Percentiles rank a stretch among this genome's conserved stretches.
Evolutionary conservation across 2,329 filamentous ascomycete genomes (phyloP).

Genomic region (Monosporascus sp.): DNA sequence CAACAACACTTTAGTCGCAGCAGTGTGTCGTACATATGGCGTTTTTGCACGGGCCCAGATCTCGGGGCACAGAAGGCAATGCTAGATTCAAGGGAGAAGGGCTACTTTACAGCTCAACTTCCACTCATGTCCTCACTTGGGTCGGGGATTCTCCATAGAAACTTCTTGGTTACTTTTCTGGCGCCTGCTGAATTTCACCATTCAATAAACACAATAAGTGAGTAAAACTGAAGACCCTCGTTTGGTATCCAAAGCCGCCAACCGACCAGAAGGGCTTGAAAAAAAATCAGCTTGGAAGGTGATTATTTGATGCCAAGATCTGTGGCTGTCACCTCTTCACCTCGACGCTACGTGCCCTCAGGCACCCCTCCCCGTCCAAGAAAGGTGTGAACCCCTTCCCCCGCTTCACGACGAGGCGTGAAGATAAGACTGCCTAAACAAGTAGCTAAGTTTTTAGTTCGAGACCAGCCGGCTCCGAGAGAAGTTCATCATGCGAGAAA

Average conservation of each 20-base stretch:
- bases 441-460: neutral
- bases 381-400: neutral
- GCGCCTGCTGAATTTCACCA: neutral
- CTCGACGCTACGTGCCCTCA: neutral
- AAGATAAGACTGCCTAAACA: neutral
- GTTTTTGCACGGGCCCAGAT: neutral
- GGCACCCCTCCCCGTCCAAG: neutral
- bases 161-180: neutral
- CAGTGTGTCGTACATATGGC: neutral
- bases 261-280: neutral
- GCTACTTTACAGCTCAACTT: no score
- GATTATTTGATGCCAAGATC: neutral
- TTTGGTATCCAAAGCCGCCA: neutral
- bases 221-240: neutral
- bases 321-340: neutral
- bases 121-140: no score
- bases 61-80: neutral
- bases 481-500: neutral
- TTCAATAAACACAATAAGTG: neutral
- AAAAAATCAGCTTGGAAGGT: neutral
- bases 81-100: no score
- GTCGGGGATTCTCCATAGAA: no score
- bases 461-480: neutral
- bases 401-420: neutral
- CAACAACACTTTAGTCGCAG: no score